phyloP scores from a whole-genome alignment of 2,329 filamentous ascomycete genomes.

The Didymella exigua region DNA sequence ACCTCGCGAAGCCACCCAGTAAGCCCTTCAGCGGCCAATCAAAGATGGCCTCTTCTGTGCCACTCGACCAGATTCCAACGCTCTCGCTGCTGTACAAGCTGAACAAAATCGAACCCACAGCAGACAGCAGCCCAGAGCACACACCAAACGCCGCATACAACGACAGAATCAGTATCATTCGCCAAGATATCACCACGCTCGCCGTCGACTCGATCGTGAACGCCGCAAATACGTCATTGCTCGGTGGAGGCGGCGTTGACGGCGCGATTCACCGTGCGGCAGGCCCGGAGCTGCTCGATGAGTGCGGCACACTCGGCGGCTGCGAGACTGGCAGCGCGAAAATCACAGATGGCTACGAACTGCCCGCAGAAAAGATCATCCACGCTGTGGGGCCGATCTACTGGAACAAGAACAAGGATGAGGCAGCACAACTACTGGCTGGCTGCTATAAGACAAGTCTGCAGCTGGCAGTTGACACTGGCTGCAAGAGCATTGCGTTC shows the following conservation, averaged over 20 bases:
- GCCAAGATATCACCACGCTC: slow-evolving; percentile 82
- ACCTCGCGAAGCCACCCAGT: slow-evolving; percentile 26
- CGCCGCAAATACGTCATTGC: slow-evolving; percentile 78
- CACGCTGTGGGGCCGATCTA: slow-evolving; percentile 92
- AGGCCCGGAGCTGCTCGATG: slow-evolving; percentile 68
- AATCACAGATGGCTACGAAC: slow-evolving; percentile 76
- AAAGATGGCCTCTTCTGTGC: slow-evolving; percentile 33
- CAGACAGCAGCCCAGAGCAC: slow-evolving; percentile 18
- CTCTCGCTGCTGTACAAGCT: slow-evolving; percentile 69
- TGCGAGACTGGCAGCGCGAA: slow-evolving; percentile 81
- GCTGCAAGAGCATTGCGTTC: slow-evolving; percentile 77
- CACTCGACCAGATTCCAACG: slow-evolving; percentile 64
- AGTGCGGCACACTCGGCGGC: slow-evolving; percentile 73
- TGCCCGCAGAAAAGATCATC: slow-evolving; percentile 81
- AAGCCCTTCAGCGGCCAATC: slow-evolving; percentile 8
- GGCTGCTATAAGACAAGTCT: slow-evolving; percentile 74
- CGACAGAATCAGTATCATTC: slow-evolving; percentile 70
- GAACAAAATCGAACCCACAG: slow-evolving; percentile 53
- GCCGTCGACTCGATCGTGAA: slow-evolving; percentile 86
- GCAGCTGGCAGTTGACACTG: slow-evolving; percentile 70
- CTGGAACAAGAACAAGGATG: slow-evolving; percentile 48
- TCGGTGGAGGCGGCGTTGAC: slow-evolving; percentile 85
- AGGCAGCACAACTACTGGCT: slow-evolving; percentile 54
- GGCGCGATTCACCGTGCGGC: slow-evolving; percentile 81
- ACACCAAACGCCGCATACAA: slow-evolving; percentile 55